A percentile compares a stretch with the other conserved stretches of the same genome.
These are phyloP conservation scores for Picea sitchensis DNA, from an alignment of 75 land plant genomes.

Conservation along the genomic window DNA sequence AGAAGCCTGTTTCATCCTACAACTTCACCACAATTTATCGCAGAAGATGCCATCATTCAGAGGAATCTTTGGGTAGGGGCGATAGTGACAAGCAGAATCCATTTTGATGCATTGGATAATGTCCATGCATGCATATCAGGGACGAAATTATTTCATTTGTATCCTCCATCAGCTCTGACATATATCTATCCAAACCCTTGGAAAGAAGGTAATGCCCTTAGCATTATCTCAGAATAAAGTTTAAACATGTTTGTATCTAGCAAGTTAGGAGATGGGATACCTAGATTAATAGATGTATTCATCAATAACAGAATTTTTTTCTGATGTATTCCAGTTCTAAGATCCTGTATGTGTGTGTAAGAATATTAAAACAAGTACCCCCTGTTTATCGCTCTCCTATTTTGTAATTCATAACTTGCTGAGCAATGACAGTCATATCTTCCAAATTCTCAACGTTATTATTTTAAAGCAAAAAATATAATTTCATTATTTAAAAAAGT, in stretches of 20 bases:
- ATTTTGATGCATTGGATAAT: conserved; percentile 18
- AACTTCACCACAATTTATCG: conserved; percentile 4
- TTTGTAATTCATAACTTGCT: background rate
- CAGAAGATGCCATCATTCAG: conserved; percentile 7
- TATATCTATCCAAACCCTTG: conserved; percentile 18
- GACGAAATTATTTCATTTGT: conserved; percentile 15
- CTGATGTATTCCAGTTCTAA: no score
- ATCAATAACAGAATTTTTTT: no score
- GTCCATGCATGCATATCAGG: conserved; percentile 15
- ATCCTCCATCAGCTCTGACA: conserved; percentile 11
- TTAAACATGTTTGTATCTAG: background rate
- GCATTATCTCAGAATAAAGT: background rate
- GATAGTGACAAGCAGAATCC: conserved; percentile 15
- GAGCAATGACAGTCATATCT: background rate
- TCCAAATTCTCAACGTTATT: background rate
- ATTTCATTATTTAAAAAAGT: no score
- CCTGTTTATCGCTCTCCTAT: background rate
- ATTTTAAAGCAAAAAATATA: background rate
- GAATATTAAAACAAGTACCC: no score
- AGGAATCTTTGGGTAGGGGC: conserved; percentile 16
- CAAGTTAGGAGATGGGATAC: background rate
- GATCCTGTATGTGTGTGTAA: no score
- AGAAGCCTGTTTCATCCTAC: conserved; percentile 7
- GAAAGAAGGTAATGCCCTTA: conserved; percentile 6
- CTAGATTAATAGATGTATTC: no score